Evolutionary conservation across 257 asterid species (phyloP), one percentile per base, ranked within the genome.

Genomic region (Salvia hispanica): DNA sequence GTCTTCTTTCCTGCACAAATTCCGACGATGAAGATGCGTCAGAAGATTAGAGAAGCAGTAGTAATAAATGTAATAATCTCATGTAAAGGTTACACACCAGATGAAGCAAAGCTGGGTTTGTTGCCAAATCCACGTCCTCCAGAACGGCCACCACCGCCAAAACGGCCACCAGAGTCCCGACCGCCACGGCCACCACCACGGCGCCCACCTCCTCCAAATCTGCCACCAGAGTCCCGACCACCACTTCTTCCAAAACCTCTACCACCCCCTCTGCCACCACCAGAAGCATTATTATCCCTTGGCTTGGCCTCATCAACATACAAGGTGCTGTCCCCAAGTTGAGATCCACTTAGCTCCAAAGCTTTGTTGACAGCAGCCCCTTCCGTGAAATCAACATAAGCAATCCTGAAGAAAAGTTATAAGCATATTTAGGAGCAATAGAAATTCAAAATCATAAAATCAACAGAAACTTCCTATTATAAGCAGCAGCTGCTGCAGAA

Each of bases 281-380:
- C 66, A 40, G 45, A 40, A 40, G 8, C 9, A 3, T 67, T 73
- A 11, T 74, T 82, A 34, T 55, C 81, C 72, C 86, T 84, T 10
- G 96, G 96, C 74, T 70, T 92, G 2, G 96, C 96, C 78, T 83
- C 96, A 33, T 89, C 85, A 52, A 92, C 96, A 0, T 54, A 51
- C 76, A 92, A 63, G 43, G 71, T 9, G 54, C 43, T 34, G 15
- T 69, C 87, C 4, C 88, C 91, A 9, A 83, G 18, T 37, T 78
- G 75, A 12, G 92, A 76, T 5, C 86, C 77, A 62, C 78, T 79
- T 13, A 83, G 72, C 58, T 78, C 89, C 73, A 89, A 64, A 13
- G 98, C 98, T 59, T 80, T 67, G 72, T 58, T 65, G 4, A 87
- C 36, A 44, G 80, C 82, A 50, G 46, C 75, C 3, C 59, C 33